Evolutionary conservation across 2,329 filamentous ascomycete genomes (phyloP).

Genomic region (Lasiodiplodia sp.): DNA sequence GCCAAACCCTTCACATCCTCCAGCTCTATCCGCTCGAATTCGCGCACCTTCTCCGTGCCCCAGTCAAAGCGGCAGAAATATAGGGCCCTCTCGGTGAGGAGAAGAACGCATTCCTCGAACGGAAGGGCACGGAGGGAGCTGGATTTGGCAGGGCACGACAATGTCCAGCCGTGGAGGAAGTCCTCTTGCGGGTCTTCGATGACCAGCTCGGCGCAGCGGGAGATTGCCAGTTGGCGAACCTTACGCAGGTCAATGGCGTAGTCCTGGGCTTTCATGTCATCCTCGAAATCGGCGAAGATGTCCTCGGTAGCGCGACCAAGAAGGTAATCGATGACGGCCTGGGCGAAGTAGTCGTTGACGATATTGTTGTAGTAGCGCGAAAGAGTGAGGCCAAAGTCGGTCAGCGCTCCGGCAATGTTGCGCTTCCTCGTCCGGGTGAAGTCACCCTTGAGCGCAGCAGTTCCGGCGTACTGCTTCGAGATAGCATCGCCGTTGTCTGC

Average conservation of each 20-base stretch:
- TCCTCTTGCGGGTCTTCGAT: conserved; percentile 80
- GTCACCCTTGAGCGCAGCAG: conserved; percentile 94
- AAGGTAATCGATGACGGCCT: conserved; percentile 92
- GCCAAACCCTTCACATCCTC: conserved; percentile 75
- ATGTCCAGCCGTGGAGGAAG: conserved; percentile 86
- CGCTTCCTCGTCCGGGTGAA: conserved; percentile 91
- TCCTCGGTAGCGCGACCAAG: conserved; percentile 84
- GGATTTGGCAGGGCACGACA: conserved; percentile 76
- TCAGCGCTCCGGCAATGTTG: conserved; percentile 88
- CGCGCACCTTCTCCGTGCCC: conserved; percentile 91
- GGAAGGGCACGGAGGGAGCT: conserved; percentile 72
- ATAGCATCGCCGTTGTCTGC: conserved; percentile 97
- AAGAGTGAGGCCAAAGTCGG: conserved; percentile 87
- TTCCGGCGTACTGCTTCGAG: conserved; percentile 94
- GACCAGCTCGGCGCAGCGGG: conserved; percentile 85
- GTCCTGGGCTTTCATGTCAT: conserved; percentile 90
- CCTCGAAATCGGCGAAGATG: conserved; percentile 94
- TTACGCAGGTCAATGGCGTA: conserved; percentile 86
- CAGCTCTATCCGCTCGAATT: conserved; percentile 86
- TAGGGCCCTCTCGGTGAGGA: conserved; percentile 83
- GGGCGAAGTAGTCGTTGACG: conserved; percentile 96
- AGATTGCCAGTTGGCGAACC: conserved; percentile 87
- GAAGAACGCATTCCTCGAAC: conserved; percentile 86
- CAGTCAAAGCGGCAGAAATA: conserved; percentile 95
- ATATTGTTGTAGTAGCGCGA: conserved; percentile 84